Percentiles rank a stretch among this genome's conserved stretches.
Conservation (phyloP, 352 stramenopile species). For the Globisporangium solare region DNA sequence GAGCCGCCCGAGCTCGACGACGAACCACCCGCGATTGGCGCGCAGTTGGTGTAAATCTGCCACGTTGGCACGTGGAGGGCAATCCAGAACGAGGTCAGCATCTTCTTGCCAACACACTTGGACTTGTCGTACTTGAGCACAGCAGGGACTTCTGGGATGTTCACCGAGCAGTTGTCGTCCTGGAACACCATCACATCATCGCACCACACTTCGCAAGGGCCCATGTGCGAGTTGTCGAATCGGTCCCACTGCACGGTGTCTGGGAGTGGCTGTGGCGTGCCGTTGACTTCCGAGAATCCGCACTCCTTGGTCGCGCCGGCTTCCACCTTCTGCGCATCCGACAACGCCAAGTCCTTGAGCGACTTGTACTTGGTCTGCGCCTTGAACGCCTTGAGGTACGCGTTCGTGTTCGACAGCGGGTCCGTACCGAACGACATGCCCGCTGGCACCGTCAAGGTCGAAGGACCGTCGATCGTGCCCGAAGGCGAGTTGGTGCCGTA, state of each 20-base stretch:
- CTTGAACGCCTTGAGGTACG: constrained; percentile 25
- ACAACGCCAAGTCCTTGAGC: constrained; percentile 35
- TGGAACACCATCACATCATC: constrained; percentile 36
- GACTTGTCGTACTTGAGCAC: constrained; percentile 37
- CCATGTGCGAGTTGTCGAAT: constrained; percentile 30
- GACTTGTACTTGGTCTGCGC: constrained; percentile 31
- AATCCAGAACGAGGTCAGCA: constrained; percentile 32
- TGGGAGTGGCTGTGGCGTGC: constrained; percentile 25
- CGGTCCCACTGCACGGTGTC: constrained; percentile 36
- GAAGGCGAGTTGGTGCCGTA: constrained; percentile 39
- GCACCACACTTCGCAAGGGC: constrained; percentile 50
- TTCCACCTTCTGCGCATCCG: constrained; percentile 29
- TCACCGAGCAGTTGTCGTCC: constrained; percentile 35
- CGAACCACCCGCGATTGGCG: constrained; percentile 24
- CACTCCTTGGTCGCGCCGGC: constrained; percentile 31
- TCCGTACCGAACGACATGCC: constrained; percentile 39
- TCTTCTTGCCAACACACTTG: constrained; percentile 28
- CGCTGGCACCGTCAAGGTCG: constrained; percentile 25
- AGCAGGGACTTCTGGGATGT: constrained; percentile 23
- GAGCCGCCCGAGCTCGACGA: constrained; percentile 8
- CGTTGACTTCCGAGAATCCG: constrained; percentile 30
- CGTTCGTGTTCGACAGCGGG: constrained; percentile 17
- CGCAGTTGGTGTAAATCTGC: constrained; percentile 52
- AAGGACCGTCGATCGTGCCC: constrained; percentile 33
- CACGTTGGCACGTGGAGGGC: constrained; percentile 36